phyloP scores from a whole-genome alignment of 306 rosid species.

The Dalbergia cochinchinensis region DNA sequence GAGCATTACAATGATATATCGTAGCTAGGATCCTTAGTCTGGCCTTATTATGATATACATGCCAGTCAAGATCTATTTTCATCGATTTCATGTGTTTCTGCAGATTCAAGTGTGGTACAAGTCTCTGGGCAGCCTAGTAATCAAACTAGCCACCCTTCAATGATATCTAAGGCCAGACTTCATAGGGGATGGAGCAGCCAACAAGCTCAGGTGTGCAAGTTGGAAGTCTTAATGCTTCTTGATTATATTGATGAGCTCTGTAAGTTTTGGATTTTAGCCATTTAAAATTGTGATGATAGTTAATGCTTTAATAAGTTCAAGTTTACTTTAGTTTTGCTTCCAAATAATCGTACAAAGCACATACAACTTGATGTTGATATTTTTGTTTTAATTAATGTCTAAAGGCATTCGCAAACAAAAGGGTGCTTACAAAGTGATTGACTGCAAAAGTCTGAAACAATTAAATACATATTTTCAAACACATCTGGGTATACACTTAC shows the following conservation, averaged over 20 bases:
- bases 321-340: background rate
- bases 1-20: too few species aligned
- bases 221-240: conserved; percentile 13
- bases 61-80: conserved; percentile 47
- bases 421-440: background rate
- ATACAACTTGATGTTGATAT: too few species aligned
- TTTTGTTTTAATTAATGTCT: background rate
- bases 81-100: conserved; percentile 58
- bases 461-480: background rate
- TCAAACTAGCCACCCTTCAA: conserved; percentile 37
- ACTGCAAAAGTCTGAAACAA: background rate
- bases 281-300: background rate
- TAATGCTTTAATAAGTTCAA: background rate
- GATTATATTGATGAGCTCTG: background rate
- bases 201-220: conserved; percentile 61
- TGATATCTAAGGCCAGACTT: conserved; percentile 35
- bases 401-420: background rate
- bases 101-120: conserved; percentile 46
- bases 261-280: conserved; percentile 6
- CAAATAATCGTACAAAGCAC: too few species aligned
- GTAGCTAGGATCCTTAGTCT: too few species aligned
- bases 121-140: conserved; percentile 36
- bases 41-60: too few species aligned
- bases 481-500: background rate
- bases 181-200: conserved; percentile 56